Conservation (phyloP, 2,329 filamentous ascomycete species). For the Cytospora schulzeri region DNA sequence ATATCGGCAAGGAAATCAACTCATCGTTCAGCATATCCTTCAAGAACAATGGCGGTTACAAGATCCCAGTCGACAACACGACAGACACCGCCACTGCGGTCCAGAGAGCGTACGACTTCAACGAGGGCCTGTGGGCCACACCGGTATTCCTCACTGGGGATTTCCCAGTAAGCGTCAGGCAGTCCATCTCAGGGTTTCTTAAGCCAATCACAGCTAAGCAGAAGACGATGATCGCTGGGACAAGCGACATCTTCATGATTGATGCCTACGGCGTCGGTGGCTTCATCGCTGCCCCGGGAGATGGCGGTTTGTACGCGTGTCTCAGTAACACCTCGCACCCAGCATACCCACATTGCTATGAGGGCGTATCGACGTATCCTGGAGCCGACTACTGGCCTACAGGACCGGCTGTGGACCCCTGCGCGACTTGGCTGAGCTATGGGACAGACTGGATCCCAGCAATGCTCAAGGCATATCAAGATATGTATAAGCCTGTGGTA, state of each 20-base stretch:
- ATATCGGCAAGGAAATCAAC: constrained; percentile 4
- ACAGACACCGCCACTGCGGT: constrained; percentile 1
- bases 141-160: constrained; percentile 11
- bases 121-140: constrained; percentile 14
- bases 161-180: constrained; percentile 9
- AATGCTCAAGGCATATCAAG: constrained; percentile 14
- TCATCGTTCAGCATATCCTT: constrained; percentile 10
- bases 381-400: constrained; percentile 16
- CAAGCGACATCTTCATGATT: constrained; percentile 16
- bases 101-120: constrained; percentile 19
- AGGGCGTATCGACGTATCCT: background rate
- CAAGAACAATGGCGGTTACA: constrained; percentile 18
- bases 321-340: constrained; percentile 8
- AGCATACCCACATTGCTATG: constrained; percentile 7
- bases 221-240: constrained; percentile 8
- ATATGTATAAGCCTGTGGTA: constrained; percentile 16
- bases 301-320: constrained; percentile 6
- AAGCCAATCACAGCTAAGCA: background rate
- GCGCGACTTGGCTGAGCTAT: constrained; percentile 12
- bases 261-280: constrained; percentile 6
- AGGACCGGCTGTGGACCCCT: constrained; percentile 13
- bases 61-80: constrained; percentile 8
- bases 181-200: constrained; percentile 2
- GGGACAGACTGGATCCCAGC: constrained; percentile 12
- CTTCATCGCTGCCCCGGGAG: constrained; percentile 1